Evolutionary conservation across 371 early-diverging fungal genomes (phyloP).

Genomic region (Zopfochytrium polystomum): DNA sequence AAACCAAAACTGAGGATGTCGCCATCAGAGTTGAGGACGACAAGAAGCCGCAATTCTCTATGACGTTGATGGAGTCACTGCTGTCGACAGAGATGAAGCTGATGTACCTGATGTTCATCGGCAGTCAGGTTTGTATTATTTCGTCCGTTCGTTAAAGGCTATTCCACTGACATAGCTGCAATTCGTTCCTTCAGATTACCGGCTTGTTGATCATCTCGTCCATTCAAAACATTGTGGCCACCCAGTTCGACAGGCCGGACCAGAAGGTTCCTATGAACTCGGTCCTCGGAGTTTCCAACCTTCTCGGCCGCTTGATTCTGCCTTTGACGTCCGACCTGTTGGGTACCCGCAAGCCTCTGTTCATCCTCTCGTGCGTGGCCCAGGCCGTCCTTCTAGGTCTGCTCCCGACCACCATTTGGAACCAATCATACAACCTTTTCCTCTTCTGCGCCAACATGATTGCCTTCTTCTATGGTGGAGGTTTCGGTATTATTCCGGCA

Average conservation of each 20-base stretch:
- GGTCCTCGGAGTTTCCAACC: conserved; percentile 61
- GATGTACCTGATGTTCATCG: conserved; percentile 59
- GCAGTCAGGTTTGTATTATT: not conserved
- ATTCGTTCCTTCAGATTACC: conserved; percentile 20
- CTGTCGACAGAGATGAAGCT: conserved; percentile 50
- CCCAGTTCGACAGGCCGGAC: conserved; percentile 52
- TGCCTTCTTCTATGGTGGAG: conserved; percentile 40
- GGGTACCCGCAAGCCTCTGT: conserved; percentile 55
- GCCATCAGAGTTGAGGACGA: no score
- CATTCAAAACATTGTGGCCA: conserved; percentile 56
- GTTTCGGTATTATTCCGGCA: conserved; percentile 67
- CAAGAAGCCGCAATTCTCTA: conserved; percentile 19
- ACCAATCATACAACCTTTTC: conserved; percentile 53
- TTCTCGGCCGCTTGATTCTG: conserved; percentile 57
- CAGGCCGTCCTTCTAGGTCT: conserved; percentile 43
- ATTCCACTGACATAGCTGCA: not conserved
- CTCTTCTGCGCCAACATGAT: conserved; percentile 33
- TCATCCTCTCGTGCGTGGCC: conserved; percentile 50
- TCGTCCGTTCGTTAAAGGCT: not conserved
- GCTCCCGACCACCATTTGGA: conserved; percentile 49
- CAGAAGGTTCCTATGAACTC: conserved; percentile 57
- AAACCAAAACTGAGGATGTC: no score
- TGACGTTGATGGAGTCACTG: conserved; percentile 53
- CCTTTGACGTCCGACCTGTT: conserved; percentile 56
- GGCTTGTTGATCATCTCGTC: conserved; percentile 62